Percentiles rank a stretch among this genome's conserved stretches.
Evolutionary conservation across 331 rosid species (phyloP).

Genomic region (Arachis monticola): DNA sequence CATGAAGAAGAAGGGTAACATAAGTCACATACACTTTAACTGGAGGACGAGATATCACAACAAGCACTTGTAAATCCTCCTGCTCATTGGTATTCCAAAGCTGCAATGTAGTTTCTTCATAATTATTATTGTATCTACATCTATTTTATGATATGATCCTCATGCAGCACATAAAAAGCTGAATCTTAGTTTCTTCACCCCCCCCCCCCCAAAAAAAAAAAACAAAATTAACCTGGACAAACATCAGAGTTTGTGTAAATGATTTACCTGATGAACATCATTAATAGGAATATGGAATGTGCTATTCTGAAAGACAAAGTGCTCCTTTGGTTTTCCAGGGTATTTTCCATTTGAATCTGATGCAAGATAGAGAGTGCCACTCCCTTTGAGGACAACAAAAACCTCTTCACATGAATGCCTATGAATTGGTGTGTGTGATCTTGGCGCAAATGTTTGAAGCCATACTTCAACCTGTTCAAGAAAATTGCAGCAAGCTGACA

Average conservation of each 20-base stretch:
- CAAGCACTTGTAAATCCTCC: slow-evolving; percentile 86
- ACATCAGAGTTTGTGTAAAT: background rate
- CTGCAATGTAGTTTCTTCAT: slow-evolving; percentile 53
- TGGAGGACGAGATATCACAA: slow-evolving; percentile 83
- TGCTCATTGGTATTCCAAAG: slow-evolving; percentile 72
- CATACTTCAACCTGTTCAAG: slow-evolving; percentile 80
- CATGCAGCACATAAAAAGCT: slow-evolving; percentile 4
- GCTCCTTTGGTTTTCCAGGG: slow-evolving; percentile 85
- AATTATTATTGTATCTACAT: slow-evolving; percentile 16
- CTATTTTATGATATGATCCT: slow-evolving; percentile 21
- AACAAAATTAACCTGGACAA: slow-evolving; percentile 33
- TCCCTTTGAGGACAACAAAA: slow-evolving; percentile 84
- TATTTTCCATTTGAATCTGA: slow-evolving; percentile 57
- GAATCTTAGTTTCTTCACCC: slow-evolving; percentile 7
- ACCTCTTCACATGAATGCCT: slow-evolving; percentile 96
- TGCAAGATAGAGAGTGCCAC: slow-evolving; percentile 86
- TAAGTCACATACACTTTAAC: slow-evolving; percentile 73
- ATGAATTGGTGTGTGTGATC: slow-evolving; percentile 87
- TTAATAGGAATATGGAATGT: slow-evolving; percentile 81
- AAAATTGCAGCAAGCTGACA: slow-evolving; percentile 21
- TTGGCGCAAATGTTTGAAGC: slow-evolving; percentile 91
- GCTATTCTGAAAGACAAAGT: slow-evolving; percentile 68
- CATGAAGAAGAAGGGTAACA: slow-evolving; percentile 35
- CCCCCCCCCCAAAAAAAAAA: too few species aligned
- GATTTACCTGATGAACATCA: slow-evolving; percentile 87